Conservation (phyloP, 345 rosid genomes). For the Geranium brycei region DNA sequence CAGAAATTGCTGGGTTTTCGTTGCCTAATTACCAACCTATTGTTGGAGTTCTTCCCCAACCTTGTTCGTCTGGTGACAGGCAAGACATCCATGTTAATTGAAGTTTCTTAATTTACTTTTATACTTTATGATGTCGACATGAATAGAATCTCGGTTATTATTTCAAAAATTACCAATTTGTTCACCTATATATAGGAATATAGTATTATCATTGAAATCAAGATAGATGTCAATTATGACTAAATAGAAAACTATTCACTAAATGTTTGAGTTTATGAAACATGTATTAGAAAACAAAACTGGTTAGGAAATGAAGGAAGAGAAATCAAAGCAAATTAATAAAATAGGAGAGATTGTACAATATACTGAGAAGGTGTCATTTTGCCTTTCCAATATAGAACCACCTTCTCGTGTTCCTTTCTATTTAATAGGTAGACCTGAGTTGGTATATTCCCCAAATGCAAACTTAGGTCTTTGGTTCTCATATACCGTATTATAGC, state of each 20-base stretch:
- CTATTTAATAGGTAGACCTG: not conserved
- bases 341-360: too few relatives aligned
- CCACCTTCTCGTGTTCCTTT: not conserved
- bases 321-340: not conserved
- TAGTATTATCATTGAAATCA: too few relatives aligned
- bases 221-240: not conserved
- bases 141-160: not conserved
- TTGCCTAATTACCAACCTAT: slow-evolving; percentile 32
- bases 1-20: slow-evolving; percentile 39
- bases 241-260: not conserved
- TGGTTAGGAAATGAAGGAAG: not conserved
- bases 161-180: not conserved
- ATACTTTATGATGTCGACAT: not conserved
- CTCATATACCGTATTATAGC: not conserved
- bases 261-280: not conserved
- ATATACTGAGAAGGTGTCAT: not conserved
- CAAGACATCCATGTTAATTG: slow-evolving; percentile 15
- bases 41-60: slow-evolving; percentile 58
- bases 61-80: slow-evolving; percentile 46
- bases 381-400: not conserved
- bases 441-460: not conserved
- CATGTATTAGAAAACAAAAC: too few relatives aligned
- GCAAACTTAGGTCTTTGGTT: not conserved
- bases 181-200: not conserved
- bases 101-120: slow-evolving; percentile 1